phyloP scores from a whole-genome alignment of 2,329 filamentous ascomycete species.

The Orbilia javanica region DNA sequence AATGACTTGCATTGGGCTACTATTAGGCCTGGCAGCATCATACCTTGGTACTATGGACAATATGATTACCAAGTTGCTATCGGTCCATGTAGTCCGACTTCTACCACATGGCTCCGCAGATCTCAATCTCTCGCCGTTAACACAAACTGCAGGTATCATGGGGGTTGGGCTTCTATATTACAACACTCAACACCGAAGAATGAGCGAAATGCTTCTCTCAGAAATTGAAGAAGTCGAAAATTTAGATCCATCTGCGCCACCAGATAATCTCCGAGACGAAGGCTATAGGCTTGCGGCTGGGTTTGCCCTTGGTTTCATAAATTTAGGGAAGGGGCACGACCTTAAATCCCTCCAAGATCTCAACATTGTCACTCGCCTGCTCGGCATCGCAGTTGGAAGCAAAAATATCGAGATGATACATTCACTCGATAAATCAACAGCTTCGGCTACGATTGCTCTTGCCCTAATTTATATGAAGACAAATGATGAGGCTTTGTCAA shows the following conservation, averaged over 20 bases:
- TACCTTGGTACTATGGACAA: slow-evolving; percentile 98
- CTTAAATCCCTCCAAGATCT: slow-evolving; percentile 92
- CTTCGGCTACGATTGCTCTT: slow-evolving; percentile 91
- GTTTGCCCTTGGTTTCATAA: slow-evolving; percentile 93
- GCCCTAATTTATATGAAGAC: slow-evolving; percentile 98
- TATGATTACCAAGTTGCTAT: slow-evolving; percentile 89
- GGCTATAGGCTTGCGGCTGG: slow-evolving; percentile 96
- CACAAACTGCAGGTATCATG: slow-evolving; percentile 96
- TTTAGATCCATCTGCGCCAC: slow-evolving; percentile 75
- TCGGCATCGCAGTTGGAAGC: slow-evolving; percentile 85
- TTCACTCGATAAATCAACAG: slow-evolving; percentile 89
- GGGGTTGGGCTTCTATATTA: slow-evolving; percentile 95
- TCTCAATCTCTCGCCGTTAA: slow-evolving; percentile 89
- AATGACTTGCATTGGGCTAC: slow-evolving; percentile 97
- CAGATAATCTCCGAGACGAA: slow-evolving; percentile 88
- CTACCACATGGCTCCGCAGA: slow-evolving; percentile 91
- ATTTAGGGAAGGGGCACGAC: slow-evolving; percentile 89
- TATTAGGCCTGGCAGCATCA: slow-evolving; percentile 90
- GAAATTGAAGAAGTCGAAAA: slow-evolving; percentile 89
- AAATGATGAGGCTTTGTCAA: slow-evolving; percentile 84
- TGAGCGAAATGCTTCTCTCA: slow-evolving; percentile 99
- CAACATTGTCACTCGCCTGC: slow-evolving; percentile 87
- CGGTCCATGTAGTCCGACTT: slow-evolving; percentile 96
- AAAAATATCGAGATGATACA: slow-evolving; percentile 94
- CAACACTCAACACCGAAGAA: slow-evolving; percentile 93